Conservation (phyloP, 768 basidiomycete genomes). For the Psilocybe tampanensis region DNA sequence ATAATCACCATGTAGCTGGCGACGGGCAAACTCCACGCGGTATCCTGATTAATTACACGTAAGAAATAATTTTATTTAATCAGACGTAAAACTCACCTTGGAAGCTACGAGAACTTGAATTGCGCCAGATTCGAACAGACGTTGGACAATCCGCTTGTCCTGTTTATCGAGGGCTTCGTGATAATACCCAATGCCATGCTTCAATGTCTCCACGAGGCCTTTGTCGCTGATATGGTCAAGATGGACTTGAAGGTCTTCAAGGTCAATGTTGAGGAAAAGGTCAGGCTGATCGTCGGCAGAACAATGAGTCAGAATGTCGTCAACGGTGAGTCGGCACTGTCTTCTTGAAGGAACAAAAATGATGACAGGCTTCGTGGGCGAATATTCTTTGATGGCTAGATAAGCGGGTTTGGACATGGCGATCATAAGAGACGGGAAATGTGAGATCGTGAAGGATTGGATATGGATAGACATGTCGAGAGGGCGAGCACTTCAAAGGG, state of each 20-base stretch:
- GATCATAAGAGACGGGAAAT: conserved; percentile 98
- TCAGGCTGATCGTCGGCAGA: conserved; percentile 83
- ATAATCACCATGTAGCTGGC: conserved; percentile 98
- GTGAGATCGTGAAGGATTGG: conserved; percentile 94
- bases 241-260: conserved; percentile 82
- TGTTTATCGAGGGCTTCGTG: conserved; percentile 92
- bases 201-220: conserved; percentile 75
- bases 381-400: conserved; percentile 87
- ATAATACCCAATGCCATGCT: conserved; percentile 92
- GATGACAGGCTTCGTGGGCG: conserved; percentile 84
- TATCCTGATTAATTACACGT: conserved; percentile 58
- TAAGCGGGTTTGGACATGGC: conserved; percentile 99
- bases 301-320: conserved; percentile 89
- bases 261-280: conserved; percentile 88
- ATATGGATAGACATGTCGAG: conserved; percentile 97
- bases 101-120: conserved; percentile 95
- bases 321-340: conserved; percentile 92
- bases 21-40: conserved; percentile 94
- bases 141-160: conserved; percentile 92
- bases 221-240: conserved; percentile 82
- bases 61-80: not conserved
- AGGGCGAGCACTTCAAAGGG: conserved; percentile 76
- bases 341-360: conserved; percentile 91
- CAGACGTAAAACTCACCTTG: conserved; percentile 56
- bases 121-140: conserved; percentile 90